Evolutionary conservation across 139 green algal species (phyloP), one percentile per base, ranked within the genome.

Genomic region (Tetraselmis striata): DNA sequence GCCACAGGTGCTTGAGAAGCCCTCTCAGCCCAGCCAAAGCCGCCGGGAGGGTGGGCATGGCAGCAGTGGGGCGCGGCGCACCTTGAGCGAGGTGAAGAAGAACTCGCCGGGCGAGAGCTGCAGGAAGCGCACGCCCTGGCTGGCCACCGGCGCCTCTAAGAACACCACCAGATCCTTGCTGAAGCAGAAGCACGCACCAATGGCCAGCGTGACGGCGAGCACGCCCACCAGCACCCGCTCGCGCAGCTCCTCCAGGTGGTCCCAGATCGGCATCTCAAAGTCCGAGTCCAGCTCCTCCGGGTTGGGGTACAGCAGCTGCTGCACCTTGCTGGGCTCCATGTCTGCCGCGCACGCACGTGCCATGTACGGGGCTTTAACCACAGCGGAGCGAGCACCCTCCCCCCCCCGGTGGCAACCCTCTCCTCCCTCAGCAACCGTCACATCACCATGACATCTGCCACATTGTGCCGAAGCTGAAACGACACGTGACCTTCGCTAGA

Each of bases 21-120:
- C n/a, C n/a, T n/a, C n/a, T n/a, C n/a, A n/a, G n/a, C n/a, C n/a
- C n/a, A n/a, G n/a, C n/a, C n/a, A n/a, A n/a, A n/a, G n/a, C n/a
- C n/a, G n/a, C n/a, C n/a, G n/a, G n/a, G n/a, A n/a, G n/a, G n/a
- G n/a, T n/a, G n/a, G n/a, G n/a, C n/a, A n/a, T n/a, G n/a, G n/a
- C n/a, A n/a, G n/a, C n/a, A n/a, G n/a, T n/a, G n/a, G n/a, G n/a
- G n/a, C n/a, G n/a, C n/a, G n/a, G n/a, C n/a, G 1, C 79, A 97
- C 95, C 92, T 99, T 99, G 80, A 99, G 87, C 0, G 97, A 98
- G n/a, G 96, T 99, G 90, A 99, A 99, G 89, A 99, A 98, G 85
- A 97, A 99, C 84, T 99, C 96, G 24, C 96, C 96, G 5, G 97
- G 97, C 1, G 93, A 98, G 1, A 99, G 93, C 88, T 98, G 96